These are phyloP conservation scores for Ascochyta koolunga DNA, from an alignment of 2,329 filamentous ascomycete genomes.

Conservation along the genomic window DNA sequence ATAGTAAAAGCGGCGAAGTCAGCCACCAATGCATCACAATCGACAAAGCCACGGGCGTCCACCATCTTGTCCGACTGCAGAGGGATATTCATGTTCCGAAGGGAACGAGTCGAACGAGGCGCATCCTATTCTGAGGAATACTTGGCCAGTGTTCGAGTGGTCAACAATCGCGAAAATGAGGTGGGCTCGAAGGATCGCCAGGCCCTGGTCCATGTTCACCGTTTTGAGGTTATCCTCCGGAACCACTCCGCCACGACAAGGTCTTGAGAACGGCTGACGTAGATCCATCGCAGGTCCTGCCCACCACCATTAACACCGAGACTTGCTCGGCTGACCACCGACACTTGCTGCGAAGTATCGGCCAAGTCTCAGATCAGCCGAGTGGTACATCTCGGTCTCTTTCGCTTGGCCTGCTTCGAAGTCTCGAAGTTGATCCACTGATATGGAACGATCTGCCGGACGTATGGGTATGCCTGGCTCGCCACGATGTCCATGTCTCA, in stretches of 20 bases:
- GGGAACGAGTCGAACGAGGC: neutral
- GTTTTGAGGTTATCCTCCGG: slow-evolving; percentile 42
- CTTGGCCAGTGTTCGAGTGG: slow-evolving; percentile 2
- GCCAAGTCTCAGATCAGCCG: slow-evolving; percentile 48
- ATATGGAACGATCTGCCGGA: slow-evolving; percentile 30
- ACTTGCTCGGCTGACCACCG: slow-evolving; percentile 38
- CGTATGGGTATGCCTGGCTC: slow-evolving; percentile 20
- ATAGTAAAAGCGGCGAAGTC: slow-evolving; percentile 1
- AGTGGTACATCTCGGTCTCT: slow-evolving; percentile 24
- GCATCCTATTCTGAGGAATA: slow-evolving; percentile 13
- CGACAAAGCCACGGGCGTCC: neutral
- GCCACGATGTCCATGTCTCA: slow-evolving; percentile 24
- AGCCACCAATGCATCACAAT: slow-evolving; percentile 11
- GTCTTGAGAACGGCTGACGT: slow-evolving; percentile 37
- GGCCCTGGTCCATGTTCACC: slow-evolving; percentile 35
- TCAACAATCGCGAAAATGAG: slow-evolving; percentile 21
- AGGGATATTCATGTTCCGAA: neutral
- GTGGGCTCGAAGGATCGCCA: slow-evolving; percentile 20
- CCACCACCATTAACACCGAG: slow-evolving; percentile 29
- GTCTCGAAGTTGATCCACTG: slow-evolving; percentile 12
- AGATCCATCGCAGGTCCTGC: slow-evolving; percentile 42
- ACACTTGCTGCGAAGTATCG: slow-evolving; percentile 25
- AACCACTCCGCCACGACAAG: slow-evolving; percentile 40
- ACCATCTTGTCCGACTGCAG: neutral
- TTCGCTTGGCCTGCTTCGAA: slow-evolving; percentile 21